Conservation (phyloP, 2,329 filamentous ascomycete species). For the Coniella lustricola region DNA sequence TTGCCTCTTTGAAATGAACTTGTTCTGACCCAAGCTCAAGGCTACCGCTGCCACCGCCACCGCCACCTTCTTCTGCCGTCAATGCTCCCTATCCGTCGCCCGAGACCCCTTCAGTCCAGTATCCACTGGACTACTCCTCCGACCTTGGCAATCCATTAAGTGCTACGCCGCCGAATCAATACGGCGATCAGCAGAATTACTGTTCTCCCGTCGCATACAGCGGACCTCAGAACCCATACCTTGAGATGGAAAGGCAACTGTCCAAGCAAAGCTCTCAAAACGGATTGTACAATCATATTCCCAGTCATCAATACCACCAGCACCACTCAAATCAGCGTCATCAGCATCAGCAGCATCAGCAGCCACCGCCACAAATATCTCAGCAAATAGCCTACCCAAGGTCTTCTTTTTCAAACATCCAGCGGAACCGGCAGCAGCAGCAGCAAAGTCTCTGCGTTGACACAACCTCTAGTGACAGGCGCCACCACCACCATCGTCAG, state of each 20-base stretch:
- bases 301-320: neutral
- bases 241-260: neutral
- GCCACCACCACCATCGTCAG: too few species aligned
- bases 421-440: neutral
- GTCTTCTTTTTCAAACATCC: neutral
- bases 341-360: neutral
- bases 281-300: neutral
- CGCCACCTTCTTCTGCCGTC: neutral
- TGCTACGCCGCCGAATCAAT: neutral
- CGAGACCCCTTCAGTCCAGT: neutral
- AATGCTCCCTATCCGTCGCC: neutral
- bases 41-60: neutral
- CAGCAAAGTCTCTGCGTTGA: neutral
- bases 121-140: neutral
- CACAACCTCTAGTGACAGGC: neutral
- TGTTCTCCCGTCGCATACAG: neutral
- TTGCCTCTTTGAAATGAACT: neutral
- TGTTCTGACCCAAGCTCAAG: neutral
- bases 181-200: neutral
- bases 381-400: neutral
- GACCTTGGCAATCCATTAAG: neutral
- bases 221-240: neutral
- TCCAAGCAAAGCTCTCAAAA: neutral
- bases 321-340: neutral
- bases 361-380: neutral